Conservation (phyloP, 1,284 basidiomycete genomes). For the Ceratorhiza oryzae-sativae region DNA sequence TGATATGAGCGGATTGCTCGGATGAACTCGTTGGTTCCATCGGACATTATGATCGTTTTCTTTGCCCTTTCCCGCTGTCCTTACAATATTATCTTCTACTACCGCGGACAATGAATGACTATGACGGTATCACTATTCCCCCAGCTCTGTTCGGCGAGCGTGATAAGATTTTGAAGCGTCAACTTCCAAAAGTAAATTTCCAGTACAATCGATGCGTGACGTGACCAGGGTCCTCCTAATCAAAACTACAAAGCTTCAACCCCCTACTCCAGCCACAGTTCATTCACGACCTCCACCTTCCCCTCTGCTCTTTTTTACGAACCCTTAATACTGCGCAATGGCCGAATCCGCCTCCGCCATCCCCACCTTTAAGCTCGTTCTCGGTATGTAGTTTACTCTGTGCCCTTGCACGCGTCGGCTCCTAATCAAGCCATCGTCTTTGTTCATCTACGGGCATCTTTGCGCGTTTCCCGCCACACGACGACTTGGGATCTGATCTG, state of each 20-base stretch:
- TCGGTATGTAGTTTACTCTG: slow-evolving; percentile 67
- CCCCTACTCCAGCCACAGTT: slow-evolving; percentile 41
- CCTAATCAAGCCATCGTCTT: slow-evolving; percentile 41
- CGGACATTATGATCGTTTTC: not conserved
- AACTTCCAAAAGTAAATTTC: slow-evolving; percentile 17
- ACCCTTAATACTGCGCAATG: slow-evolving; percentile 39
- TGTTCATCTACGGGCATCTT: slow-evolving; percentile 43
- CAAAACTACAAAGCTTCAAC: slow-evolving; percentile 31
- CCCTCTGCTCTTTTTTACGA: slow-evolving; percentile 20
- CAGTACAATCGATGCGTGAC: slow-evolving; percentile 23
- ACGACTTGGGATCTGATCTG: slow-evolving; percentile 45
- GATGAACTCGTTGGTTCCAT: not conserved
- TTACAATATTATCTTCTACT: slow-evolving; percentile 23
- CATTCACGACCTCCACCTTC: slow-evolving; percentile 36
- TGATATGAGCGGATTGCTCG: slow-evolving; percentile 20
- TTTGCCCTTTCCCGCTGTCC: slow-evolving; percentile 1
- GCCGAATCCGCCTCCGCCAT: slow-evolving; percentile 50
- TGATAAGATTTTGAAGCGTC: not conserved
- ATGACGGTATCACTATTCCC: not conserved
- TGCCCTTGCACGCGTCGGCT: slow-evolving; percentile 3
- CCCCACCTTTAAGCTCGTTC: slow-evolving; percentile 99
- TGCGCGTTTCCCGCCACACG: slow-evolving; percentile 39
- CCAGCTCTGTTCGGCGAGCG: not conserved
- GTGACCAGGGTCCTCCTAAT: slow-evolving; percentile 12
- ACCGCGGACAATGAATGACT: slow-evolving; percentile 33